Evolutionary conservation across 345 rosid species (phyloP).

Genomic region (Hirschfeldia incana): DNA sequence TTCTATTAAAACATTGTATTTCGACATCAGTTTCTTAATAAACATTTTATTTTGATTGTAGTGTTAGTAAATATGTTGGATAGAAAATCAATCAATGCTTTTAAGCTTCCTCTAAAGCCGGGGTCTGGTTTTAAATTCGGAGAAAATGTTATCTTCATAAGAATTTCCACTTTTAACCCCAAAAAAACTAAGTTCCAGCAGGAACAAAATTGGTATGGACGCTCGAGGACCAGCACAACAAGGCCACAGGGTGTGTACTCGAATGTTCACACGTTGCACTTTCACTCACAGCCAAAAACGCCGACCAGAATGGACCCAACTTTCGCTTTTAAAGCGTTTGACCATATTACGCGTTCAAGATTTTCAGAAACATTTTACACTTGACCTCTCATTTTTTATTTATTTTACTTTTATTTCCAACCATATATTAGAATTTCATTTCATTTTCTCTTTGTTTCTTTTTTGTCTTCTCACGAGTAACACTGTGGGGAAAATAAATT

Average conservation of each 20-base stretch:
- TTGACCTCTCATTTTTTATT: constrained; percentile 3
- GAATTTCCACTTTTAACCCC: background rate
- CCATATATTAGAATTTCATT: background rate
- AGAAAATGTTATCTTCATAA: no score
- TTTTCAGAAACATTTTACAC: background rate
- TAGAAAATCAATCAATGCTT: no score
- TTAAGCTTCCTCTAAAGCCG: no score
- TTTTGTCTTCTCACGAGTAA: constrained; percentile 3
- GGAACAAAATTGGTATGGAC: constrained; percentile 24
- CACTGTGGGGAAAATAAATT: constrained; percentile 16
- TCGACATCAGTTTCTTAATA: no score
- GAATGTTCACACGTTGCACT: constrained; percentile 22
- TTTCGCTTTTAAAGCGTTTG: constrained; percentile 17
- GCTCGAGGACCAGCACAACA: constrained; percentile 12
- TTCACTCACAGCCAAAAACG: background rate
- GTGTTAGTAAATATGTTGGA: no score
- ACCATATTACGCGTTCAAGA: constrained; percentile 21
- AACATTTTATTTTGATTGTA: no score
- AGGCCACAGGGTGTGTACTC: constrained; percentile 16
- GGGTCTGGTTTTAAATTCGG: no score
- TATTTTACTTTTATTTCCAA: background rate
- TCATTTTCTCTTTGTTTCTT: background rate
- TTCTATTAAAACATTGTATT: no score
- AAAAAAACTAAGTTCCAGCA: background rate
- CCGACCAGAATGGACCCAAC: constrained; percentile 24